Evolutionary conservation across 2,329 filamentous ascomycete genomes (phyloP).

Genomic region (Paraconiothyrium brasiliense): DNA sequence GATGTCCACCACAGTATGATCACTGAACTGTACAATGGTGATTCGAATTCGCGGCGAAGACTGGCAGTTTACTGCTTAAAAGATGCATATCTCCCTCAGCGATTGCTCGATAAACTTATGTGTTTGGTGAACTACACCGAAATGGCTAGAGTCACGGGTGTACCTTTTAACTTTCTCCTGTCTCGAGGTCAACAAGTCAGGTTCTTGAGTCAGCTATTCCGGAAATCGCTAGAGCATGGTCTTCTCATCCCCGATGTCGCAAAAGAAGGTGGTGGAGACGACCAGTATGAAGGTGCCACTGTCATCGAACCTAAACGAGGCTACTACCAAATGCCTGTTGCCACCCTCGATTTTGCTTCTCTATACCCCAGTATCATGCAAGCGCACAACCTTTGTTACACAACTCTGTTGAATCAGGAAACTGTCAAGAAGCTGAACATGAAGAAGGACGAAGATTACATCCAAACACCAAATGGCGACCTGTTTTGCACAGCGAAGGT

Average conservation of each 20-base stretch:
- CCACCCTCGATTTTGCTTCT: conserved; percentile 97
- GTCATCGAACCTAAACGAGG: conserved; percentile 95
- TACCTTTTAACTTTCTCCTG: conserved; percentile 94
- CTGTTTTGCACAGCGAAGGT: conserved; percentile 89
- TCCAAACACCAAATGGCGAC: conserved; percentile 93
- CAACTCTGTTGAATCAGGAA: conserved; percentile 83
- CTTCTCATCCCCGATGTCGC: conserved; percentile 91
- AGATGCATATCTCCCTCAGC: conserved; percentile 93
- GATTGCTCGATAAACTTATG: conserved; percentile 96
- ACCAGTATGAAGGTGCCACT: conserved; percentile 96
- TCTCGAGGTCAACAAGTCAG: conserved; percentile 95
- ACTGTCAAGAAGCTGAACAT: conserved; percentile 79
- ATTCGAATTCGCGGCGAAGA: conserved; percentile 87
- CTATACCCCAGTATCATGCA: conserved; percentile 99
- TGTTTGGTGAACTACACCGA: conserved; percentile 99
- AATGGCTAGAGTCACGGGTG: conserved; percentile 98
- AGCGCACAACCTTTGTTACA: conserved; percentile 98
- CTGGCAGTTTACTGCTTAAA: conserved; percentile 96
- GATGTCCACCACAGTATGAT: conserved; percentile 99
- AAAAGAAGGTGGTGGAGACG: conserved; percentile 71
- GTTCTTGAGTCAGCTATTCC: conserved; percentile 96
- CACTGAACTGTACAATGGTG: conserved; percentile 96
- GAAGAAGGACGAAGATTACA: conserved; percentile 92
- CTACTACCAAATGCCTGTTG: conserved; percentile 94
- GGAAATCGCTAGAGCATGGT: conserved; percentile 91